Base-by-base conservation (phyloP, 164 flowering plant genomes). In the Santalum album region DNA sequence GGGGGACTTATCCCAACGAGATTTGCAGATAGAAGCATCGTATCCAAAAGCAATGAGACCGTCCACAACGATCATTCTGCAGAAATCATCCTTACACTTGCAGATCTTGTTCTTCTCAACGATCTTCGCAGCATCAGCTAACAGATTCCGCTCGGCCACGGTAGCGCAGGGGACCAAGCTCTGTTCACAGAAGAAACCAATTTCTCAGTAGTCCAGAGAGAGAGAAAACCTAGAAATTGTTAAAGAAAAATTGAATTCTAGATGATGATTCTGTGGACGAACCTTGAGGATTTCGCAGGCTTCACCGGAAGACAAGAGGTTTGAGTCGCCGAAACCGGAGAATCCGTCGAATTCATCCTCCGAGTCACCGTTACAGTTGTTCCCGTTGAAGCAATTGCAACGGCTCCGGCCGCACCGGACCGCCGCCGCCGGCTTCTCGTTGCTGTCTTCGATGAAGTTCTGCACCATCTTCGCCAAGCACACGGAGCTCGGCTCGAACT, bases 391-490 rank as follows among this genome's bases (percentile, higher is more conserved):
- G 69, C 82, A 75, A 49, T 63, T 72, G 69, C 77, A 71, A 49
- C 72, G 69, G 38, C 55, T 66, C 46, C 74, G 65, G 57, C 65
- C 46, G 27, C 72, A 68, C 55, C 53, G 54, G 20, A 27, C 27
- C 24, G 69, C 62, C 25, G 64, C 19, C 1, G 53, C 23, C 23
- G 54, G 68, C 54, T 64, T 67, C 59, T 61, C 62, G 55, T 60
- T 65, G 63, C 39, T 72, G 16, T 72, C 79, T 38, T 78, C 82
- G 42, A 78, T 70, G 75, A 75, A 78, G 57, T 58, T 75, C 58
- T 68, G 82, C 5, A 78, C 82, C 82, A 78, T 78, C 55, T 66
- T 72, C 38, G 69, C 75, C 60, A 78, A 58, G 51, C 79, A 75
- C 16, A 68, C 72, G 2, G 82, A 78, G 70, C 75, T 75, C 25